Percentiles rank a stretch among this genome's conserved stretches.
Evolutionary conservation across 108 stramenopile genomes (phyloP).

Genomic region (Skeletonema menzelii): DNA sequence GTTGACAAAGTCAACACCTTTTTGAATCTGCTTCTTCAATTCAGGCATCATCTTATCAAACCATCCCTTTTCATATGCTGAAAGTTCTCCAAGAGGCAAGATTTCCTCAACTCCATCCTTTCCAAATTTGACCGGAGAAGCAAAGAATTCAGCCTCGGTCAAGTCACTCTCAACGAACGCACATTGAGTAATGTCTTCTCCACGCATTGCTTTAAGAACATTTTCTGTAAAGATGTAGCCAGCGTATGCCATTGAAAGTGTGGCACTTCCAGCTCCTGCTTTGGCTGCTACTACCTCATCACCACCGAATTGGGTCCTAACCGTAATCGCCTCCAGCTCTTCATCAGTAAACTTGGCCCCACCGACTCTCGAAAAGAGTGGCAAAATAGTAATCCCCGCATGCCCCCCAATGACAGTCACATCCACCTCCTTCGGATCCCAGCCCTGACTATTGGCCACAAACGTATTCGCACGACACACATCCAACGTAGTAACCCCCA

Average conservation of each 20-base stretch:
- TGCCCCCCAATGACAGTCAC: conserved; percentile 99
- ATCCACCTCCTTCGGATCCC: conserved; percentile 81
- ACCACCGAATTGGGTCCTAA: conserved; percentile 91
- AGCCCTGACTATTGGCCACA: conserved; percentile 89
- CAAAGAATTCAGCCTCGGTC: conserved; percentile 96
- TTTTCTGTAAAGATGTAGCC: conserved; percentile 93
- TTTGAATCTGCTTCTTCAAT: conserved; percentile 94
- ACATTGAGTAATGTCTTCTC: conserved; percentile 91
- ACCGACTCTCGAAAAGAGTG: conserved; percentile 93
- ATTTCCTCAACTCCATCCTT: conserved; percentile 94
- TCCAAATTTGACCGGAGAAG: conserved; percentile 94
- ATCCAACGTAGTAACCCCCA: conserved; percentile 99
- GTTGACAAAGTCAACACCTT: conserved; percentile 95
- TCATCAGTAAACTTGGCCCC: conserved; percentile 88
- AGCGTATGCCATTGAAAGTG: conserved; percentile 98
- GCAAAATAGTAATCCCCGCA: conserved; percentile 99
- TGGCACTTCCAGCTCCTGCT: conserved; percentile 98
- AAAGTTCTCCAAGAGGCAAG: conserved; percentile 81
- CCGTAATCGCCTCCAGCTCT: conserved; percentile 90
- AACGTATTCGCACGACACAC: conserved; percentile 99
- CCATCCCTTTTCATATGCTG: conserved; percentile 92
- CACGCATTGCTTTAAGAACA: conserved; percentile 92
- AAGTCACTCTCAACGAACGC: conserved; percentile 93
- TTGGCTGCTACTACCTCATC: conserved; percentile 99
- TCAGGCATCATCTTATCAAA: conserved; percentile 97